These are phyloP conservation scores for Penicillium oxalicum DNA, from an alignment of 2,329 filamentous ascomycete genomes.

Conservation along the genomic window DNA sequence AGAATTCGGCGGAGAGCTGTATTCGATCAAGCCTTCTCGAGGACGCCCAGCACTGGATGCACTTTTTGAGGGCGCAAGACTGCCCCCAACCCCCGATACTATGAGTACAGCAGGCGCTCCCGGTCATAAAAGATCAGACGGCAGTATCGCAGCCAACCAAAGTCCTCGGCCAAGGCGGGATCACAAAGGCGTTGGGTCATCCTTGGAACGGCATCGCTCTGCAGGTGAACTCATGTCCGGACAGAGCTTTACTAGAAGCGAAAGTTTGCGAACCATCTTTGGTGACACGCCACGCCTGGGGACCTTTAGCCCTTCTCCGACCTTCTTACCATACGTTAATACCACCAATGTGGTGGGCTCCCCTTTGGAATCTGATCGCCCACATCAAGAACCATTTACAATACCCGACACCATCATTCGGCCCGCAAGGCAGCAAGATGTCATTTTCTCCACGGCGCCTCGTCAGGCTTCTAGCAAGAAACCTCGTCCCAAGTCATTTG, in stretches of 20 bases:
- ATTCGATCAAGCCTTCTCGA: slow-evolving; percentile 16
- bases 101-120: slow-evolving; percentile 37
- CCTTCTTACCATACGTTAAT: slow-evolving; percentile 29
- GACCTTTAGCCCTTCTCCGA: slow-evolving; percentile 17
- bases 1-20: slow-evolving; percentile 22
- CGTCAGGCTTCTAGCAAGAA: slow-evolving; percentile 19
- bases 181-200: slow-evolving; percentile 17
- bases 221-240: slow-evolving; percentile 29
- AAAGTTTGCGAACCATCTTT: slow-evolving; percentile 30
- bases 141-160: slow-evolving; percentile 29
- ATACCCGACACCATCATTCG: slow-evolving; percentile 18
- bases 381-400: slow-evolving; percentile 19
- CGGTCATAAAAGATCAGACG: slow-evolving; percentile 29
- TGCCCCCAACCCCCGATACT: slow-evolving; percentile 41
- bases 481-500: slow-evolving; percentile 4
- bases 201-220: slow-evolving; percentile 29
- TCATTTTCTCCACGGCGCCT: slow-evolving; percentile 19
- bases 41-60: slow-evolving; percentile 27
- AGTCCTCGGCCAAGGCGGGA: slow-evolving; percentile 16
- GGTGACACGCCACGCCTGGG: slow-evolving; percentile 27
- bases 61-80: slow-evolving; percentile 29
- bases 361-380: slow-evolving; percentile 21
- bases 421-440: slow-evolving; percentile 16
- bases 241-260: slow-evolving; percentile 14
- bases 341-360: slow-evolving; percentile 23